Conservation (phyloP, 257 asterid genomes). For the Ocimum tenuiflorum region DNA sequence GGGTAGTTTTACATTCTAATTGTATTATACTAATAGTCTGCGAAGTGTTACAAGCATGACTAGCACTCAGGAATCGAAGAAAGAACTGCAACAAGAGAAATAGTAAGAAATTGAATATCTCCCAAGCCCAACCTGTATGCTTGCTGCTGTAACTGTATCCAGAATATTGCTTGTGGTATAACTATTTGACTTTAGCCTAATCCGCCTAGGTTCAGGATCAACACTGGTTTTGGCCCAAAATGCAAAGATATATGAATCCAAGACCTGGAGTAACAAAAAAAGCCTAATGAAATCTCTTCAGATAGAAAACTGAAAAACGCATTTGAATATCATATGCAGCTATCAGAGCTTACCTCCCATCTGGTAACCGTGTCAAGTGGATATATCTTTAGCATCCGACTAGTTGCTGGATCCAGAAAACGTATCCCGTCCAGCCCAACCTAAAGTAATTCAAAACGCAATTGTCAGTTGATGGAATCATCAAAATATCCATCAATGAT, state of each 20-base stretch:
- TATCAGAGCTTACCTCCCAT: conserved; percentile 54
- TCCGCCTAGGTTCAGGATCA: conserved; percentile 61
- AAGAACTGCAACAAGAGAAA: conserved; percentile 6
- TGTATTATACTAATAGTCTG: background rate
- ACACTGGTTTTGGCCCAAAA: conserved; percentile 74
- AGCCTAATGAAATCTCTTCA: background rate
- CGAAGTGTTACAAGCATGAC: background rate
- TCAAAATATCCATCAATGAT: background rate
- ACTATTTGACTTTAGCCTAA: conserved; percentile 74
- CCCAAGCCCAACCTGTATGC: conserved; percentile 78
- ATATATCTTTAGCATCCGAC: conserved; percentile 51
- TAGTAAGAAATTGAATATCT: background rate
- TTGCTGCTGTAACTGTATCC: conserved; percentile 81
- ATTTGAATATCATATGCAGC: background rate
- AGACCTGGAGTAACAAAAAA: conserved; percentile 38
- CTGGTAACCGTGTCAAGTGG: conserved; percentile 61
- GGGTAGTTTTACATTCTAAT: background rate
- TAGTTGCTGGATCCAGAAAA: conserved; percentile 62
- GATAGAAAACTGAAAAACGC: background rate
- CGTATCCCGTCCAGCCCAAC: conserved; percentile 87
- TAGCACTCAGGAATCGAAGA: too few relatives aligned
- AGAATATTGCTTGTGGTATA: conserved; percentile 74
- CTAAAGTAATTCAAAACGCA: conserved; percentile 30
- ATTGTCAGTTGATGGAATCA: background rate
- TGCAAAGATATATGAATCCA: conserved; percentile 76